Base-by-base conservation (phyloP, 2,329 filamentous ascomycete species). In the Xenoacremonium recifei region DNA sequence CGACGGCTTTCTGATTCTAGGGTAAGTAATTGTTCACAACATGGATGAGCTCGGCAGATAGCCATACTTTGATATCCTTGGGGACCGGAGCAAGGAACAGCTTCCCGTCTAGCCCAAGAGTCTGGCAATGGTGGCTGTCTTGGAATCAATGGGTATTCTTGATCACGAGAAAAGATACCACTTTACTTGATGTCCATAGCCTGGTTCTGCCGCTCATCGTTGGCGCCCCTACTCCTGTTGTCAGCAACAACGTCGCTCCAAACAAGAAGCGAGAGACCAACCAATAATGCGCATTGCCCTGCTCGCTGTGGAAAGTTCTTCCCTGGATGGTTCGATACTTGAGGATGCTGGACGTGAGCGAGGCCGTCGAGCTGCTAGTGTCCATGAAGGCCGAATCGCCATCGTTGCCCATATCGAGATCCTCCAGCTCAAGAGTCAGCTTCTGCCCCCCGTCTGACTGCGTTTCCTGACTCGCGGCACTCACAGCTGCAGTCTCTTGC, bases 1-100 rank as follows among this genome's bases (percentile, higher is more conserved):
- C 70, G 6, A 70, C 61, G 32, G 72, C 67, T 48, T 63, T 69
- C 21, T 68, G 16, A 6, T n/a, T 9, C 6, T 19, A 5, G 16
- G 4, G 37, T 13, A 38, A 19, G 16, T 16, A 18, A 17, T 2
- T n/a, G 4, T 17, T 27, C 11, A 17, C 11, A 19, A n/a, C n/a
- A n/a, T n/a, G n/a, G n/a, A n/a, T 12, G 20, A n/a, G 3, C 7
- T 16, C n/a, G 2, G 7, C 6, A 5, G 7, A n/a, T 16, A 5
- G 4, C 12, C 27, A n/a, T 12, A 42, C 40, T 20, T 38, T 6
- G 13, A 42, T 37, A 5, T 27, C 17, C 1, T 38, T 23, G 9
- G 23, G 19, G 13, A 42, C n/a, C 11, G 40, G 40, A 11, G 40
- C 40, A 7, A 42, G 10, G n/a, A 37, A 34, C 23, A 42, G 40